phyloP scores from a whole-genome alignment of 2,329 filamentous ascomycete genomes.

The Pseudocercospora pini-densiflorae region DNA sequence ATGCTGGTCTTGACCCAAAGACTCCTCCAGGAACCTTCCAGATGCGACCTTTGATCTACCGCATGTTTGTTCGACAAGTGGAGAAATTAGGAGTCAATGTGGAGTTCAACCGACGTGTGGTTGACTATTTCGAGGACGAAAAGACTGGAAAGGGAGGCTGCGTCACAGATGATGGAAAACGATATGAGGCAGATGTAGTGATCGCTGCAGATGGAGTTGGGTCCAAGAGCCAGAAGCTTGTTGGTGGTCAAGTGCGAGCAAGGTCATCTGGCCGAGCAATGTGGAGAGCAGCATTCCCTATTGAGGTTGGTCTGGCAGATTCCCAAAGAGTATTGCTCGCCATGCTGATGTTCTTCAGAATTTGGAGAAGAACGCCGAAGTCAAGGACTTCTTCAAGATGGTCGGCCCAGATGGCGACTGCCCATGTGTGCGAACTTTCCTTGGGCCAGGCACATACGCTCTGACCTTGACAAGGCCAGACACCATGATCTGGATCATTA shows the following conservation, averaged over 20 bases:
- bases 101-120: constrained; percentile 48
- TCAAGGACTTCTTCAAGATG: constrained; percentile 54
- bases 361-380: constrained; percentile 51
- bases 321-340: too few species aligned
- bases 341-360: constrained; percentile 45
- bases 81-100: constrained; percentile 49
- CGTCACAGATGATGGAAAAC: constrained; percentile 45
- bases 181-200: constrained; percentile 48
- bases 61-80: constrained; percentile 57
- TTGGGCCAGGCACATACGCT: constrained; percentile 50
- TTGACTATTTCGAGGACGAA: constrained; percentile 53
- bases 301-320: too few species aligned
- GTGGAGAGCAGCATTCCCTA: constrained; percentile 27
- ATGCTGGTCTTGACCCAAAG: constrained; percentile 21
- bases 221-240: constrained; percentile 45
- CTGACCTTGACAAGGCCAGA: constrained; percentile 52
- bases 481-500: constrained; percentile 57
- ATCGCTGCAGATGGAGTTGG: constrained; percentile 47
- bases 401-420: constrained; percentile 43
- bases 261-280: constrained; percentile 27
- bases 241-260: constrained; percentile 43
- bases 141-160: constrained; percentile 33
- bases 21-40: constrained; percentile 25
- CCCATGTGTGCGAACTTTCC: constrained; percentile 52
- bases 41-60: constrained; percentile 29